Evolutionary conservation across 2,329 filamentous ascomycete species (phyloP).

Genomic region (Elsinoe perseae): DNA sequence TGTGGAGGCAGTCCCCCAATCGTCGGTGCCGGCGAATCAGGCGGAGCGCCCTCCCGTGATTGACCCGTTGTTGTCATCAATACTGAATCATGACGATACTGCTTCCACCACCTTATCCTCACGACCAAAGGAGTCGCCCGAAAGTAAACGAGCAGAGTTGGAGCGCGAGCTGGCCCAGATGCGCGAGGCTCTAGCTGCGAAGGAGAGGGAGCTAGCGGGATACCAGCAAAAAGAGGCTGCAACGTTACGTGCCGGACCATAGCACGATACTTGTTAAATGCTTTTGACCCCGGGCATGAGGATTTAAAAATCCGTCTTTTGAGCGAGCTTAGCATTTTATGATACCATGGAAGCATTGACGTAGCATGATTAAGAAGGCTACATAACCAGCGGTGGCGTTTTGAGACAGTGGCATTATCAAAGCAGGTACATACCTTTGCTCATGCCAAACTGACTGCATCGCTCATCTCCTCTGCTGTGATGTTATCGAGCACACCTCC

Average conservation of each 20-base stretch:
- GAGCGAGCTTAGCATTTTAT: not conserved
- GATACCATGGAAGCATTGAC: conserved; percentile 13
- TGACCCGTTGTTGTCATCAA: conserved; percentile 33
- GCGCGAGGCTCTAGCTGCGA: conserved; percentile 62
- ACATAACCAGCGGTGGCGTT: not conserved
- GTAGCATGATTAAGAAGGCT: not conserved
- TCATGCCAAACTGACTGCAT: not conserved
- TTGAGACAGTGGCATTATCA: not conserved
- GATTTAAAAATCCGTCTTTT: not conserved
- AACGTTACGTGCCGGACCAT: not conserved
- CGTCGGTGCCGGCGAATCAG: conserved; percentile 18
- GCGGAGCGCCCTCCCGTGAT: conserved; percentile 24
- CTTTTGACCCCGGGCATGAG: not conserved
- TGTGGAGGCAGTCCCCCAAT: conserved; percentile 18
- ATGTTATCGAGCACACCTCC: too few relatives aligned
- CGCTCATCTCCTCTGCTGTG: not conserved
- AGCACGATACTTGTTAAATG: not conserved
- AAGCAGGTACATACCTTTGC: not conserved
- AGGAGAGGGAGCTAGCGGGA: conserved; percentile 62
- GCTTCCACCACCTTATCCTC: conserved; percentile 8
- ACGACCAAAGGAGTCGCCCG: conserved; percentile 33
- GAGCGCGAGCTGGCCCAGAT: conserved; percentile 69
- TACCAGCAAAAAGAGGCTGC: not conserved
- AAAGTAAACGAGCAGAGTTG: conserved; percentile 53
- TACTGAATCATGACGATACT: not conserved